These are phyloP conservation scores for Flaveria bidentis DNA, from an alignment of 129 eudicot species.

Conservation along the genomic window DNA sequence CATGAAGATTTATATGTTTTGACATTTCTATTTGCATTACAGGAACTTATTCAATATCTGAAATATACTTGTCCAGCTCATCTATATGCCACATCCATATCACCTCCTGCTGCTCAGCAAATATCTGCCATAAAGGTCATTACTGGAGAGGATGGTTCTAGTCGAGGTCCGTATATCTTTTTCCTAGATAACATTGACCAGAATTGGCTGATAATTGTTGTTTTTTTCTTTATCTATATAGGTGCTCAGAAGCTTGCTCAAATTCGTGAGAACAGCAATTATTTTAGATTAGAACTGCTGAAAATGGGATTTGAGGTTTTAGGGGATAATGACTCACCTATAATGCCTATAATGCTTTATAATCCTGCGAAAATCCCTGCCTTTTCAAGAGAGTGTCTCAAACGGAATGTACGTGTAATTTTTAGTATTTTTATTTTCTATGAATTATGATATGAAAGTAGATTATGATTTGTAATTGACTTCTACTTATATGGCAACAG, in stretches of 20 bases:
- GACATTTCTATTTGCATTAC: constrained; percentile 16
- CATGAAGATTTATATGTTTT: background rate
- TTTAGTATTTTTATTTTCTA: background rate
- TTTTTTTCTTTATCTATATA: constrained; percentile 24
- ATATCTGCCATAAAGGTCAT: constrained; percentile 86
- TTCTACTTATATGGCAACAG: constrained; percentile 31
- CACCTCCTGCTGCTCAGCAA: constrained; percentile 98
- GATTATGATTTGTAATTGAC: constrained; percentile 11
- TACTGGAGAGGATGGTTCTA: constrained; percentile 93
- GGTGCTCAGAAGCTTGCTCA: constrained; percentile 95
- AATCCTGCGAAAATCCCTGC: constrained; percentile 98
- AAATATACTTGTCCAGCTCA: constrained; percentile 91
- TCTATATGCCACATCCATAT: constrained; percentile 86
- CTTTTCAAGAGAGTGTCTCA: constrained; percentile 94
- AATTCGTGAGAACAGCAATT: constrained; percentile 96
- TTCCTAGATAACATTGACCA: background rate
- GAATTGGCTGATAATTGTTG: background rate
- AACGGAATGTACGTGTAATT: constrained; percentile 56
- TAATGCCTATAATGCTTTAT: constrained; percentile 96
- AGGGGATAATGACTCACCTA: constrained; percentile 95
- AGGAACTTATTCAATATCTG: constrained; percentile 87
- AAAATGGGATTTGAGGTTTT: constrained; percentile 98
- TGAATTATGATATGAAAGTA: background rate
- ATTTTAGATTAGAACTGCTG: constrained; percentile 85
- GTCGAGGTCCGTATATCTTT: constrained; percentile 61